phyloP scores from a whole-genome alignment of 495 filamentous ascomycete genomes.

The Penicillium robsamsonii region DNA sequence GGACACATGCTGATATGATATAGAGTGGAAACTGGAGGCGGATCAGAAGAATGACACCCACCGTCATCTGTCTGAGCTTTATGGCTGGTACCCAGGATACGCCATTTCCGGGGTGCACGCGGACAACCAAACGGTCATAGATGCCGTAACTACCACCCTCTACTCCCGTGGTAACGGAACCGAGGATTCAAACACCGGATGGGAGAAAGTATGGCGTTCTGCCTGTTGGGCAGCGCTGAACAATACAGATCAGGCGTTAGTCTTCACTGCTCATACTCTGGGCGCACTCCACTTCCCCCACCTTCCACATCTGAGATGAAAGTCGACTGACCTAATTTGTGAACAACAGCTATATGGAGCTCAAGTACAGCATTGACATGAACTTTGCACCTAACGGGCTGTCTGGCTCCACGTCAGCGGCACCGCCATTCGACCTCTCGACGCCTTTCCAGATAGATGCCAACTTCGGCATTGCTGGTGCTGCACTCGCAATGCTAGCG shows the following conservation, averaged over 20 bases:
- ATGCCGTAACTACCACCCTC: conserved; percentile 43
- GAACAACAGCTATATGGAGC: conserved; percentile 34
- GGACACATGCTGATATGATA: neutral
- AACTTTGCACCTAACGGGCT: conserved; percentile 52
- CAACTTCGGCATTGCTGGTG: conserved; percentile 51
- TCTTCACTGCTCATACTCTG: neutral
- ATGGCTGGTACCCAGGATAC: conserved; percentile 55
- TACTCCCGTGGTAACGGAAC: conserved; percentile 38
- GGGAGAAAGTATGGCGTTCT: conserved; percentile 55
- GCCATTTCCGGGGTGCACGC: conserved; percentile 14
- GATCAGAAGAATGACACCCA: conserved; percentile 46
- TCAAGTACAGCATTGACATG: conserved; percentile 36
- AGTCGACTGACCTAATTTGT: neutral
- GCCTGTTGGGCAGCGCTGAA: conserved; percentile 53
- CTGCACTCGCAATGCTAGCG: conserved; percentile 47
- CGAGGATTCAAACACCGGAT: conserved; percentile 49
- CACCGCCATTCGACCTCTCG: neutral
- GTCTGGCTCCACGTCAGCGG: conserved; percentile 2
- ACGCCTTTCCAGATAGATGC: conserved; percentile 55
- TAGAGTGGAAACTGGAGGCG: conserved; percentile 50
- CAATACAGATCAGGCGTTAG: conserved; percentile 38
- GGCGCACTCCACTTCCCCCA: too few species aligned
- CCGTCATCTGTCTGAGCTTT: conserved; percentile 52
- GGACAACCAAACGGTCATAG: conserved; percentile 4
- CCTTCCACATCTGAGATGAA: neutral